Evolutionary conservation across 73 alveolate species (phyloP), one percentile per base, ranked within the genome.

Genomic region (Paramecium tetraurelia): DNA sequence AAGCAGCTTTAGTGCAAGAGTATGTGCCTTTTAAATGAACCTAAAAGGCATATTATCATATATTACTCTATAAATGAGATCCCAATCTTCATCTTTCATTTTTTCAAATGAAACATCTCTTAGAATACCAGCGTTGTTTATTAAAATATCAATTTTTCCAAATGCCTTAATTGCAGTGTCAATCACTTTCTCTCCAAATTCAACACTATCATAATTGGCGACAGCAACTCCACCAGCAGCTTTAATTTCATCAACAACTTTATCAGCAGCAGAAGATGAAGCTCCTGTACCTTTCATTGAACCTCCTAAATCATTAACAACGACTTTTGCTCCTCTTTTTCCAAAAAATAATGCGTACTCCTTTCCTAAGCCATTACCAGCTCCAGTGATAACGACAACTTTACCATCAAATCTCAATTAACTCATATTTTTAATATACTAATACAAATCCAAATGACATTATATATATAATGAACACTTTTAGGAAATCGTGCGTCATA

Each of bases 51-150:
- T 72, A 70, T 14, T 12, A 72, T 3, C 5, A 29, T 21, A 33
- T 72, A 57, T 76, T 58, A 95, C 95, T 77, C 92, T 95, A 95
- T 94, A 76, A 70, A 96, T 93, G 63, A 93, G 92, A 89, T 97
- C 98, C 98, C 99, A 95, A 94, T 97, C 99, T 58, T 87, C 85
- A 14, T 97, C 99, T 5, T 96, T 93, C 98, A 98, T 97, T 93
- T 97, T 97, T 68, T 75, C 89, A 93, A 98, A 95, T 85, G 97
- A 83, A 53, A 96, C 96, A 92, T 98, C 99, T 86, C 99, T 94
- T 16, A 98, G 92, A 41, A 98, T 97, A 10, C 99, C 99, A 22
- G 99, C 99, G 48, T 98, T 98, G 97, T 98, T 98, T 85, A 98
- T 93, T 70, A 98, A 86, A 71, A 98, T 92, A 94, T 98, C 99